A percentile compares a stretch with the other conserved stretches of the same genome.
Conservation (phyloP, 495 filamentous ascomycete species). For the Penicillium bialowiezense region DNA sequence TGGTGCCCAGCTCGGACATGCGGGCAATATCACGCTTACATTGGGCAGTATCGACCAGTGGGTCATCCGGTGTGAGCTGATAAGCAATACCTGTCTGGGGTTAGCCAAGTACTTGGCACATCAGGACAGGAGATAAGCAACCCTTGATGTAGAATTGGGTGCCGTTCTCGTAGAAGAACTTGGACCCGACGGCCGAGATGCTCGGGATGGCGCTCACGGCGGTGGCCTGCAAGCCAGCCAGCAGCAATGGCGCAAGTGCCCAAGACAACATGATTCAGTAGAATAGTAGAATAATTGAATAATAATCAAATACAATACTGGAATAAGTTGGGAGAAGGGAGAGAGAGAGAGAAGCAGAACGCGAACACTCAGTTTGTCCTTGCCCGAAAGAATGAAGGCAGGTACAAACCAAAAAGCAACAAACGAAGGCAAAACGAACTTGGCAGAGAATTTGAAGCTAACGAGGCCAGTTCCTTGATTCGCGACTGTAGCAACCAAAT, state of each 20-base stretch:
- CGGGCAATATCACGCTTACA: conserved; percentile 72
- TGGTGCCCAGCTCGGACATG: conserved; percentile 79
- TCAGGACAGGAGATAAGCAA: conserved; percentile 24
- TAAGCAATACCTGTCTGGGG: conserved; percentile 62
- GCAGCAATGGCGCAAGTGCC: conserved; percentile 24
- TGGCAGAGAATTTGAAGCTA: neutral
- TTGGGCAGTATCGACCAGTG: conserved; percentile 70
- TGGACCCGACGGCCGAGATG: conserved; percentile 71
- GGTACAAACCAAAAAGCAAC: neutral
- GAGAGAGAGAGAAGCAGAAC: neutral
- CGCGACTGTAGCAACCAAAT: conserved; percentile 15
- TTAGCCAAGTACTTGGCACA: conserved; percentile 1
- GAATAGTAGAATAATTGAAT: neutral
- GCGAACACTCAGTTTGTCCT: neutral
- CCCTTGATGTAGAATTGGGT: conserved; percentile 82
- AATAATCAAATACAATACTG: neutral
- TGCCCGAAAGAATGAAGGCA: neutral
- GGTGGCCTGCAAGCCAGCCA: conserved; percentile 27
- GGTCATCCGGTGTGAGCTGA: conserved; percentile 66
- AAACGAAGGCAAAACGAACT: neutral
- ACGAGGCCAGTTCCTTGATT: conserved; percentile 12
- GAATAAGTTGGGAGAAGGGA: neutral
- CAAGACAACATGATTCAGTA: conserved; percentile 23
- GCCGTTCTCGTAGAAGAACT: conserved; percentile 78
- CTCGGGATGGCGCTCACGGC: conserved; percentile 42